Evolutionary conservation across 78 protist species (phyloP).

Genomic region (Diacronema lutheri): DNA sequence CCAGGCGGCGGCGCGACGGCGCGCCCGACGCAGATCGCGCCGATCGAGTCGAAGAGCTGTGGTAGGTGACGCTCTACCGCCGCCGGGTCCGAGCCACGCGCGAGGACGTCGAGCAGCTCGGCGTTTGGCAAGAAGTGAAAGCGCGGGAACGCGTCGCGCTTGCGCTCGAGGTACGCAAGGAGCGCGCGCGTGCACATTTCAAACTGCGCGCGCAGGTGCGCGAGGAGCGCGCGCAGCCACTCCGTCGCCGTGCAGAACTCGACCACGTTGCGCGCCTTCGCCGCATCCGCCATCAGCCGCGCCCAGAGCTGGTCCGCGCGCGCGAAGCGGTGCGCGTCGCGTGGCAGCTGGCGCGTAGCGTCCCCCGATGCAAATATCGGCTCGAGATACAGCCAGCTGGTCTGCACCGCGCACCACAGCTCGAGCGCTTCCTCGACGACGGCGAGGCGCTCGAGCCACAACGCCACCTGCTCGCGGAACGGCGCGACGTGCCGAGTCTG

Average conservation of each 20-base stretch:
- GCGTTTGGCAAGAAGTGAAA: conserved; percentile 86
- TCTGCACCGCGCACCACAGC: conserved; percentile 80
- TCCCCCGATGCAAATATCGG: conserved; percentile 85
- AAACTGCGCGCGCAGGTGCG: conserved; percentile 72
- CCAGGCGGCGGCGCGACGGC: too few relatives aligned
- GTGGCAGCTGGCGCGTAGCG: conserved; percentile 77
- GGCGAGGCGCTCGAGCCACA: conserved; percentile 46
- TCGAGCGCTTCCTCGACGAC: conserved; percentile 55
- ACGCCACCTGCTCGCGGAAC: conserved; percentile 42
- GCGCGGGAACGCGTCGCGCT: conserved; percentile 80
- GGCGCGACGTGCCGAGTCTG: conserved; percentile 59
- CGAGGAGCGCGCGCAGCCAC: conserved; percentile 54
- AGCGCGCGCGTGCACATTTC: conserved; percentile 86
- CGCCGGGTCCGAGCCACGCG: conserved; percentile 74
- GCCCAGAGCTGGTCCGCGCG: conserved; percentile 73
- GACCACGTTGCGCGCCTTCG: conserved; percentile 60
- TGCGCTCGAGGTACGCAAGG: conserved; percentile 75
- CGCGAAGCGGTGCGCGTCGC: conserved; percentile 74
- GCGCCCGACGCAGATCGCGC: conserved; percentile 46
- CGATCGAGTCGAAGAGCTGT: conserved; percentile 63
- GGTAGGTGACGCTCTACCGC: conserved; percentile 66
- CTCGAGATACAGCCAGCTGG: conserved; percentile 80
- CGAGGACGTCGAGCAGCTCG: conserved; percentile 78
- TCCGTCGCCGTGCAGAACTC: conserved; percentile 37
- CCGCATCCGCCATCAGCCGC: conserved; percentile 69